Conservation (phyloP, 306 rosid species). For the Rubus parviflorus region DNA sequence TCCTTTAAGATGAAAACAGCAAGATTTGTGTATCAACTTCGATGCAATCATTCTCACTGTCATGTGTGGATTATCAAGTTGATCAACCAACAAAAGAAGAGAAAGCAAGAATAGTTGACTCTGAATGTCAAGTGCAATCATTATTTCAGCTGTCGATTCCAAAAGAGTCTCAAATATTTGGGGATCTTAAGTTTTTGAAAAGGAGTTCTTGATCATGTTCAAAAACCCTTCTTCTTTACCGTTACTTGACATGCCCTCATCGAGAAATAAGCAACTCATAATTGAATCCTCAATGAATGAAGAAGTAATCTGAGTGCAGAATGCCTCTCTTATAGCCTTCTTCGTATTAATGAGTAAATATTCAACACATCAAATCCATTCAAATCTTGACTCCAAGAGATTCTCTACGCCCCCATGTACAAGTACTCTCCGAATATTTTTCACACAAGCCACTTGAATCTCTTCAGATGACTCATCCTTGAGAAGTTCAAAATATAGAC, state of each 20-base stretch:
- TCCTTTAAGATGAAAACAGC: slow-evolving; percentile 72
- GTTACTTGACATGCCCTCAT: slow-evolving; percentile 41
- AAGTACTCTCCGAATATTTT: slow-evolving; percentile 63
- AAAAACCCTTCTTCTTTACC: slow-evolving; percentile 60
- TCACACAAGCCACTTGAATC: slow-evolving; percentile 82
- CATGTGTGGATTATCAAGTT: slow-evolving; percentile 76
- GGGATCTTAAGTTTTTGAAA: slow-evolving; percentile 51
- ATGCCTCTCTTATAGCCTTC: slow-evolving; percentile 77
- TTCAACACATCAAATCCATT: slow-evolving; percentile 64
- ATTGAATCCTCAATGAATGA: slow-evolving; percentile 60
- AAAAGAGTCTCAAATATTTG: slow-evolving; percentile 65
- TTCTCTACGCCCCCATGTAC: slow-evolving; percentile 48
- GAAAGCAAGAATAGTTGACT: slow-evolving; percentile 57
- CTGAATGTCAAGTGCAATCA: slow-evolving; percentile 64
- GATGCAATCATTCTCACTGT: slow-evolving; percentile 79
- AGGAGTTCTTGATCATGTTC: slow-evolving; percentile 56
- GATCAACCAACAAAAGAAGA: slow-evolving; percentile 80
- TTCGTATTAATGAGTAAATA: slow-evolving; percentile 57
- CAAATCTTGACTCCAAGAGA: slow-evolving; percentile 49
- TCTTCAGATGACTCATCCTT: slow-evolving; percentile 78
- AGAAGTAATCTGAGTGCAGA: slow-evolving; percentile 77
- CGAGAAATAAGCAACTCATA: slow-evolving; percentile 50
- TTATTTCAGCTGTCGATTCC: slow-evolving; percentile 77
- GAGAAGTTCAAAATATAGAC: slow-evolving; percentile 69
- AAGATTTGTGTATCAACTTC: slow-evolving; percentile 71